Conservation (phyloP, 495 filamentous ascomycete genomes). For the Parmelia sp. region DNA sequence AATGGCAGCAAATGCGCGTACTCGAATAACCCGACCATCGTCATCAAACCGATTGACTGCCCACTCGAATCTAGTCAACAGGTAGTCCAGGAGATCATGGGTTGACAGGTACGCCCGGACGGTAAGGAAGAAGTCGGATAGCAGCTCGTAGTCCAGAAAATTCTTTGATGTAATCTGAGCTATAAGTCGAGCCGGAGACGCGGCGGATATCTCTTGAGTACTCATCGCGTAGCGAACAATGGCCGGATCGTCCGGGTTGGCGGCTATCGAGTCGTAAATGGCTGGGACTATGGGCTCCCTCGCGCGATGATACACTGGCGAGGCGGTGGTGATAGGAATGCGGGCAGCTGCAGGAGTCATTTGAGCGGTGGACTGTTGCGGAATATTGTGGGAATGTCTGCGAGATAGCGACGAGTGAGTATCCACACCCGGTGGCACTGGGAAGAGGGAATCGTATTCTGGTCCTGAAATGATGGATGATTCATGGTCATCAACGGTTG, state of each 20-base stretch:
- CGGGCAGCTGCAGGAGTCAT: slow-evolving; percentile 22
- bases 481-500: slow-evolving; percentile 48
- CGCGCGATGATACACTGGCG: slow-evolving; percentile 41
- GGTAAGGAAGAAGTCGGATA: slow-evolving; percentile 97
- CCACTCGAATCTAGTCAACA: slow-evolving; percentile 82
- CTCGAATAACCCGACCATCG: slow-evolving; percentile 81
- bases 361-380: slow-evolving; percentile 27
- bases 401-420: slow-evolving; percentile 33
- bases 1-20: slow-evolving; percentile 91
- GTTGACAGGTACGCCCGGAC: slow-evolving; percentile 79
- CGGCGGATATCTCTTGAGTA: slow-evolving; percentile 73
- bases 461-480: slow-evolving; percentile 48
- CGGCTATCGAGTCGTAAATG: slow-evolving; percentile 77
- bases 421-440: slow-evolving; percentile 34
- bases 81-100: slow-evolving; percentile 67
- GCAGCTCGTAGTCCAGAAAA: slow-evolving; percentile 94
- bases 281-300: slow-evolving; percentile 45
- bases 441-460: slow-evolving; percentile 41
- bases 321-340: slow-evolving; percentile 22
- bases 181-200: slow-evolving; percentile 84
- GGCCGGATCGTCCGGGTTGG: slow-evolving; percentile 63
- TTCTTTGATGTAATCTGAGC: slow-evolving; percentile 96
- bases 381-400: slow-evolving; percentile 37
- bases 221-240: slow-evolving; percentile 76
- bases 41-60: slow-evolving; percentile 76